A percentile compares a stretch with the other conserved stretches of the same genome.
Evolutionary conservation across 305 asterid genomes (phyloP).

Genomic region (Stenogyne calaminthoides): DNA sequence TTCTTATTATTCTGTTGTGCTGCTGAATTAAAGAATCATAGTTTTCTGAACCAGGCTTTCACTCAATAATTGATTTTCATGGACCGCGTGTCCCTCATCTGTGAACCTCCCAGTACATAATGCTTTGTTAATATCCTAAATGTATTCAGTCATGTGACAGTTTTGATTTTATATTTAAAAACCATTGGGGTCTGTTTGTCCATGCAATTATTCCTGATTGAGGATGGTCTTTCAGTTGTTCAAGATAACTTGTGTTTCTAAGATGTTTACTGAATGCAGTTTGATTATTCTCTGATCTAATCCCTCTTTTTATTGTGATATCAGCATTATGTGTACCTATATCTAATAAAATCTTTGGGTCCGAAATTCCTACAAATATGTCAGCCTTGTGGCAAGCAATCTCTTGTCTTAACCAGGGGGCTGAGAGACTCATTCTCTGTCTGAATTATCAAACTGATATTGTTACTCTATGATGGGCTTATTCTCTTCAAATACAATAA

Average conservation of each 20-base stretch:
- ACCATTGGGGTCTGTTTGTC: too few species aligned
- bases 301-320: background rate
- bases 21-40: background rate
- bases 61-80: background rate
- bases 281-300: background rate
- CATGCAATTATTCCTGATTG: background rate
- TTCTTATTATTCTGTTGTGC: background rate
- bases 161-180: background rate
- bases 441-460: slow-evolving; percentile 1
- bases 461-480: slow-evolving; percentile 7
- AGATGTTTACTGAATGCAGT: background rate
- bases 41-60: background rate
- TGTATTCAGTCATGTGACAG: background rate
- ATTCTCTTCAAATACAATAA: background rate
- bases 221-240: background rate
- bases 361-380: background rate
- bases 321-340: background rate
- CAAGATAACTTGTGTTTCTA: background rate
- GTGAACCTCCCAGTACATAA: background rate
- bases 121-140: background rate
- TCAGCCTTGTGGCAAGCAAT: too few species aligned
- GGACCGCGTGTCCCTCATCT: background rate
- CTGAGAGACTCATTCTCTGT: background rate
- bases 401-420: background rate
- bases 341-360: background rate